Evolutionary conservation across 371 early-diverging fungal genomes (phyloP), one percentile per base, ranked within the genome.

Genomic region (Syncephalastrum racemosum): DNA sequence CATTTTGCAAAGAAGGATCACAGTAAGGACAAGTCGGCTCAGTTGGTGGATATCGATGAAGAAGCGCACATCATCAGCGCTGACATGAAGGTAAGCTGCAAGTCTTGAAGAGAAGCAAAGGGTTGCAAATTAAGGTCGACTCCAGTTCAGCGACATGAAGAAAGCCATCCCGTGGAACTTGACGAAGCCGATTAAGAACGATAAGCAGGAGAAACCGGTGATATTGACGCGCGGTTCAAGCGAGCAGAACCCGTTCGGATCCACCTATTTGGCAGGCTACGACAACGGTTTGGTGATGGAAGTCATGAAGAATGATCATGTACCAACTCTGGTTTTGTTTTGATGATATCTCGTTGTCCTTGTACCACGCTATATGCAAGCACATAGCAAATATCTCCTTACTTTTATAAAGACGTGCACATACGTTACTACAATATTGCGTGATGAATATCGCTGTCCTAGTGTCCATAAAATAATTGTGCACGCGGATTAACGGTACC

Each of bases 181-280:
- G 4, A 70, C 54, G 40, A 68, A 65, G 44, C 53, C 52, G 3
- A 58, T 73, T 22, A 64, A 64, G n/a, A 22, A 50, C 46, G 50
- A 50, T 15, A 55, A 58, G 46, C 64, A 68, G 42, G 63, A 66
- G 40, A 73, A 71, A 45, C 86, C 86, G 0, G 81, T 89, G 18
- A 82, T 87, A 23, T 71, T 84, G 22, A 82, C 83, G 22, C 77
- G 87, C 3, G 84, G 84, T n/a, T 83, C 86, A 3, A 83, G 77
- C 41, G 82, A 83, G 18, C 85, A 87, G 46, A 85, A 87, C 52
- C 90, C 90, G 0, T 90, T 88, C 71, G 88, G 87, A 22, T 77
- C 82, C 0, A 88, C 88, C 4, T 75, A 77, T 23, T 67, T 87
- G 57, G 80, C 75, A 25, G 89, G 89, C 7, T 80, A 82, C 49